phyloP scores from a whole-genome alignment of 768 basidiomycete genomes.

The Tricholoma matsutake region DNA sequence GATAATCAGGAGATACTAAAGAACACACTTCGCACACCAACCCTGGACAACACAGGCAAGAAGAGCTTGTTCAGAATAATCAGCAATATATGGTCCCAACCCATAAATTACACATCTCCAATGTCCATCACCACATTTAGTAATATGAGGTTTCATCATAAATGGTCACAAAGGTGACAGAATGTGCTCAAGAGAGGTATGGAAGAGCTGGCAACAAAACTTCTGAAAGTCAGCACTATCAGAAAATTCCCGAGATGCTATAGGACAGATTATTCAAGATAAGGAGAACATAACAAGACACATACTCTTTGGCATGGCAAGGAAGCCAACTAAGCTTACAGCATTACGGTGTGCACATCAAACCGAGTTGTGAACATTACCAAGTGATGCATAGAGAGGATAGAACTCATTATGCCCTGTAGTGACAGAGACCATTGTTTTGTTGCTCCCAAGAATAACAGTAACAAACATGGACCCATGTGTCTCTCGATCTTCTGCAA shows the following conservation, averaged over 20 bases:
- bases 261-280: background rate
- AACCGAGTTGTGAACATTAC: constrained; percentile 11
- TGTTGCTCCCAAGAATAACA: constrained; percentile 25
- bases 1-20: too few relatives aligned
- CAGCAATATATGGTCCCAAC: constrained; percentile 32
- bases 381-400: constrained; percentile 17
- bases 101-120: constrained; percentile 24
- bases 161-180: constrained; percentile 16
- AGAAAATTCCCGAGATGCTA: constrained; percentile 11
- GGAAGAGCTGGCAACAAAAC: constrained; percentile 29
- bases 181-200: constrained; percentile 23
- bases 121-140: constrained; percentile 27
- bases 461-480: constrained; percentile 15
- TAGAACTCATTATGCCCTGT: constrained; percentile 14
- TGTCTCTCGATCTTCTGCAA: constrained; percentile 10
- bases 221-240: constrained; percentile 18
- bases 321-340: constrained; percentile 1
- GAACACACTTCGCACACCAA: too few relatives aligned
- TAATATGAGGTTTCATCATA: constrained; percentile 27
- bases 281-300: background rate
- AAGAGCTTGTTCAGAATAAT: constrained; percentile 32
- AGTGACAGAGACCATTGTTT: constrained; percentile 16
- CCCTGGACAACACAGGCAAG: constrained; percentile 1
- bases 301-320: constrained; percentile 11
- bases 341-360: constrained; percentile 2